Percentiles rank a stretch among this genome's conserved stretches.
These are phyloP conservation scores for Beauveria pseudobassiana DNA, from an alignment of 2,329 filamentous ascomycete genomes.

Conservation along the genomic window DNA sequence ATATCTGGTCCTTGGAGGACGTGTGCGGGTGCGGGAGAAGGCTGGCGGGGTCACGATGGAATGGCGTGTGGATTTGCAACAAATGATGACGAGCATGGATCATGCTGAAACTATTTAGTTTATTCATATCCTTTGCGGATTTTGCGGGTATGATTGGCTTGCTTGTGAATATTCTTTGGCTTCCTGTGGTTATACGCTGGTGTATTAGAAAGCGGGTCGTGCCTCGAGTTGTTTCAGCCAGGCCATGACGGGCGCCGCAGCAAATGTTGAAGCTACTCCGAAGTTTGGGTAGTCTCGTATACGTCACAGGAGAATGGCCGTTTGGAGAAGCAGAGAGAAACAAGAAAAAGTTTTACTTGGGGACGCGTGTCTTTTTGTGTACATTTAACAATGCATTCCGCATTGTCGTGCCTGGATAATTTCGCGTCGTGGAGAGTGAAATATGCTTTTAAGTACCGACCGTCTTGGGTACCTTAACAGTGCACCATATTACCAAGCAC, in stretches of 20 bases:
- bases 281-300: background rate
- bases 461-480: too few relatives aligned
- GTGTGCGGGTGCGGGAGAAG: background rate
- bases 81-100: too few relatives aligned
- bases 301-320: background rate
- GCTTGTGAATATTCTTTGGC: background rate
- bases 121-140: background rate
- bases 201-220: slow-evolving; percentile 6
- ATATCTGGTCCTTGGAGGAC: background rate
- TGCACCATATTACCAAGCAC: too few relatives aligned
- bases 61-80: background rate
- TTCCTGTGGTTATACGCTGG: background rate
- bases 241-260: slow-evolving; percentile 12
- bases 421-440: too few relatives aligned
- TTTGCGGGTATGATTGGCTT: too few relatives aligned
- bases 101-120: too few relatives aligned
- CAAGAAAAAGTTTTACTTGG: background rate
- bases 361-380: background rate
- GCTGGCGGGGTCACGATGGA: background rate
- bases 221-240: slow-evolving; percentile 16
- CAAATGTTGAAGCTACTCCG: background rate
- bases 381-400: background rate
- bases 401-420: background rate
- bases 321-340: background rate
- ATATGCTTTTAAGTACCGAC: too few relatives aligned